phyloP scores from a whole-genome alignment of 768 basidiomycete genomes.

The Porpolomopsis calyptriformis region DNA sequence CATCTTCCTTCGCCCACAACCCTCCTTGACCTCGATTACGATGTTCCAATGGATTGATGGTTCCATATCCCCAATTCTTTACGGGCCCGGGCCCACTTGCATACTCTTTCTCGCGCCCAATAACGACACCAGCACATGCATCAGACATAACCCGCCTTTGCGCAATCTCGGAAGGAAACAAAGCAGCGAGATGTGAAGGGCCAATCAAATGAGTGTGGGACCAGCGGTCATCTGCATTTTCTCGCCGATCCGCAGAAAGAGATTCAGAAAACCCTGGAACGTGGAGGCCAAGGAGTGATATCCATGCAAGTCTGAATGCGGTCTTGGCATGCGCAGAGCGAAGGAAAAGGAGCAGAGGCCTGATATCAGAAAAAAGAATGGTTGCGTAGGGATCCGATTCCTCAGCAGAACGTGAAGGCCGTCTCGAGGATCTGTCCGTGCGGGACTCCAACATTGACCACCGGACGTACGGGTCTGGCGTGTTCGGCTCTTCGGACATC shows the following conservation, averaged over 20 bases:
- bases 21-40: conserved; percentile 20
- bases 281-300: conserved; percentile 60
- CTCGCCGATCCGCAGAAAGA: conserved; percentile 20
- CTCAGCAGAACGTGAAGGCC: conserved; percentile 48
- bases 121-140: conserved; percentile 50
- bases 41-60: conserved; percentile 45
- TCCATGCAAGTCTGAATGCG: conserved; percentile 57
- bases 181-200: conserved; percentile 32
- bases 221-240: conserved; percentile 65
- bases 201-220: conserved; percentile 35
- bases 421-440: conserved; percentile 31
- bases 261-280: conserved; percentile 52
- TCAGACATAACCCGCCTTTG: conserved; percentile 37
- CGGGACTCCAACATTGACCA: conserved; percentile 54
- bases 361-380: conserved; percentile 66
- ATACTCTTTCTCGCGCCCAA: conserved; percentile 59
- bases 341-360: conserved; percentile 42
- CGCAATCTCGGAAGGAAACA: conserved; percentile 38
- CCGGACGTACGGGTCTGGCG: conserved; percentile 53
- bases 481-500: conserved; percentile 10
- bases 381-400: conserved; percentile 61
- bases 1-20: conserved; percentile 37
- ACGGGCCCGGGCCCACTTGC: conserved; percentile 55
- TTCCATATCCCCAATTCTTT: conserved; percentile 50
- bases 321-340: conserved; percentile 35